These are phyloP conservation scores for Agrocybe praecox DNA, from an alignment of 768 basidiomycete species.

Conservation along the genomic window DNA sequence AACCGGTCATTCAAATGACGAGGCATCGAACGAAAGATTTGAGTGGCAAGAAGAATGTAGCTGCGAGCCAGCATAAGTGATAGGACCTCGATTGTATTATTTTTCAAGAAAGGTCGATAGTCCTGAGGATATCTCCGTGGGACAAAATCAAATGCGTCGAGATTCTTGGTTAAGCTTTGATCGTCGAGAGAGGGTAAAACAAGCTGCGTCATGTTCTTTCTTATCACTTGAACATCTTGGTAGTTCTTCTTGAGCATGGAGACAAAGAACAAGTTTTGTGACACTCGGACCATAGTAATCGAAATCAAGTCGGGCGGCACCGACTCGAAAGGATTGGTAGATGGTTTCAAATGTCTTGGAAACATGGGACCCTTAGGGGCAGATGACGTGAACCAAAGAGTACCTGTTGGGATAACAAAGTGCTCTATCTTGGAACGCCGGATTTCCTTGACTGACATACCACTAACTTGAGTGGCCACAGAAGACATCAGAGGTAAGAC, in stretches of 20 bases:
- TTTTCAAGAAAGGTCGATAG: constrained; percentile 11
- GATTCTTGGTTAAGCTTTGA: constrained; percentile 21
- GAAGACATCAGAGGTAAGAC: constrained; percentile 60
- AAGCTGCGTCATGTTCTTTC: constrained; percentile 66
- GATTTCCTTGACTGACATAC: constrained; percentile 72
- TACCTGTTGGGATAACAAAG: constrained; percentile 69
- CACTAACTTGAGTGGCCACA: constrained; percentile 66
- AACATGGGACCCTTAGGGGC: constrained; percentile 66
- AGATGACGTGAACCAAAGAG: constrained; percentile 65
- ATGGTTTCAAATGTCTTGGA: constrained; percentile 42
- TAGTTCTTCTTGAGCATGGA: constrained; percentile 65
- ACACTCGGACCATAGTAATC: constrained; percentile 64
- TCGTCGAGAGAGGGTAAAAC: constrained; percentile 52
- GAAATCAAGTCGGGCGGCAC: constrained; percentile 47
- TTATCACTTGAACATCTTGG: constrained; percentile 67
- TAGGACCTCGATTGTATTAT: constrained; percentile 35
- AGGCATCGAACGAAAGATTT: constrained; percentile 73
- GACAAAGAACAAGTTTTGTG: constrained; percentile 72
- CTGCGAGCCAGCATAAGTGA: constrained; percentile 70
- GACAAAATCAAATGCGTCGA: constrained; percentile 51
- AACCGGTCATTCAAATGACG: constrained; percentile 69
- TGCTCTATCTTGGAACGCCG: constrained; percentile 72
- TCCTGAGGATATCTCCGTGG: constrained; percentile 32
- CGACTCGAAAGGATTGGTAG: constrained; percentile 37
- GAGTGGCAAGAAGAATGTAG: constrained; percentile 66